Base-by-base conservation (phyloP, 768 basidiomycete genomes). In the Amanita subjunquillea region DNA sequence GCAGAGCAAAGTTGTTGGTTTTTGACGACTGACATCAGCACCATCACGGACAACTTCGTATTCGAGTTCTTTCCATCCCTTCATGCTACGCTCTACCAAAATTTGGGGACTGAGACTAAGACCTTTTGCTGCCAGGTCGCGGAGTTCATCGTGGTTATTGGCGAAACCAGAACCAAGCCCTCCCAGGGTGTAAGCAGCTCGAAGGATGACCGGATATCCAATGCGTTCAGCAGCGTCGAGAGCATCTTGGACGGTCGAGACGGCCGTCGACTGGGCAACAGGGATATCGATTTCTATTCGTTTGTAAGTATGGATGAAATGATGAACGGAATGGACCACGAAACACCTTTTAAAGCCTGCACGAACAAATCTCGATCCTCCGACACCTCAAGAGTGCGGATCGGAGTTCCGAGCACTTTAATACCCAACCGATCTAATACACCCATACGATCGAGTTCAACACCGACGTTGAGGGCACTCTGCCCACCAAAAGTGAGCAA, bases 61-160 rank as follows among this genome's bases (percentile, higher is more conserved):
- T 70, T 99, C 96, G 57, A 98, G 78, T 71, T 99, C 96, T 67
- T 99, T 99, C 96, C 96, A 99, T 29, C 96, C 96, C 70, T 98
- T 98, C 86, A 99, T 89, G 59, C 87, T 91, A 47, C 93, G 87
- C 71, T 98, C 96, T 57, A 99, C 93, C 53, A 99, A 78, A 41
- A 98, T 90, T 66, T 98, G 96, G 44, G 96, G 95, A 58, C 85
- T 88, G 27, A 98, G 76, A 63, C 83, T 84, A 50, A 99, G 79
- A 63, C 85, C 81, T 69, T 90, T 95, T 22, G 96, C 94, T 40
- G 92, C 81, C 22, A 99, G 75, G 67, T 99, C 94, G 53, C 92
- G 86, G 52, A 99, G 72, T 73, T 99, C 96, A 56, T 96, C 89
- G 10, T 91, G 76, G 66, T 97, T 82, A 63, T 95, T 83, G 45